Evolutionary conservation across 108 stramenopile genomes (phyloP), one percentile per base, ranked within the genome.

Genomic region (Pseudonitzschia pungens): DNA sequence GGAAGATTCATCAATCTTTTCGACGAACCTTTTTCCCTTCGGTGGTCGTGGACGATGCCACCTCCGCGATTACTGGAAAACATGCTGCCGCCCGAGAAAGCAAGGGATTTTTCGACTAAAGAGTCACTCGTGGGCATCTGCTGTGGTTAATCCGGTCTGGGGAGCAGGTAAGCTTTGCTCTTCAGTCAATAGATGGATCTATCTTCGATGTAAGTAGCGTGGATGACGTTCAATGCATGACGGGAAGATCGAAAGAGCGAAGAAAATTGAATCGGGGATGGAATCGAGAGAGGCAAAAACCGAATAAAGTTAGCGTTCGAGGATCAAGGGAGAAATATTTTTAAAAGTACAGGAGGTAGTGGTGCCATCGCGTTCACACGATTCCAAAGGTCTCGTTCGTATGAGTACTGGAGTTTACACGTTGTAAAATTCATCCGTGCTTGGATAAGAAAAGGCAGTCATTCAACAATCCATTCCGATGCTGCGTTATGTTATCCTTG

Each of bases 1-100:
- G 60, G 60, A 62, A 62, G 60, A 62, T 62, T 58, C 14, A 24
- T 58, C 14, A 24, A 24, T 22, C n/a, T 62, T 33, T 55, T 55
- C 9, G 54, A 55, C 9, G 54, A 26, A 20, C n/a, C 10, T 55
- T 22, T 11, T 55, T 55, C 54, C 7, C 16, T 51, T n/a, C 50
- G 20, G 57, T 12, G 15, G 57, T 26, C 57, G 57, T 31, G 14
- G 32, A 33, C 32, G 32, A 18, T 62, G n/a, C 60, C 54, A 20
- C 29, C 40, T n/a, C 40, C n/a, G 32, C 33, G 0, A 15, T 62
- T 62, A 33, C 8, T 58, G 57, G 57, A 28, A 29, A 12, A 5
- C 14, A 26, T 26, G n/a, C 6, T 55, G 24, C 54, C 22, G 54
- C 9, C 7, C 7, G 40, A 18, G 60, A 62, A 40, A 9, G 4